phyloP scores from a whole-genome alignment of 2,329 filamentous ascomycete species.

The Zasmidium cellare region DNA sequence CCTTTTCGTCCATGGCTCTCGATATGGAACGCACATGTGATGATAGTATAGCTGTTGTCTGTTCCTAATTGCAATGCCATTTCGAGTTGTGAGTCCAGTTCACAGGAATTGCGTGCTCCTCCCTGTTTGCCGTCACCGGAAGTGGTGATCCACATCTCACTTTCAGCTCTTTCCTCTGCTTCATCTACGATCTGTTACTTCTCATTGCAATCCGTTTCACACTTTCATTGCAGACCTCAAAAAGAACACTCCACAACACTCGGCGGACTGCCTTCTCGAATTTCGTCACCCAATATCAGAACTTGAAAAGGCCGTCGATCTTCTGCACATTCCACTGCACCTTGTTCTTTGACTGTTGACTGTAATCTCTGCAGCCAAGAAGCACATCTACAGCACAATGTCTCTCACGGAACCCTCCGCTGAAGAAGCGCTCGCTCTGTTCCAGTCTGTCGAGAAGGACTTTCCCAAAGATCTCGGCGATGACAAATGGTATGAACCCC shows the following conservation, averaged over 20 bases:
- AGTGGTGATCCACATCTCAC: background rate
- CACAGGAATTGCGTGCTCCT: background rate
- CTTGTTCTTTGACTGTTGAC: too few relatives aligned
- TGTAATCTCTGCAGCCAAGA: too few relatives aligned
- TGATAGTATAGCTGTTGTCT: too few relatives aligned
- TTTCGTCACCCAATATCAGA: background rate
- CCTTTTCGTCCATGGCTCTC: too few relatives aligned
- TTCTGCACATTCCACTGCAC: too few relatives aligned
- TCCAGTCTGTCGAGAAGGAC: constrained; percentile 43
- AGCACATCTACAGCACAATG: constrained; percentile 13
- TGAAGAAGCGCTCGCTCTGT: constrained; percentile 43
- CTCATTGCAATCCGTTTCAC: background rate
- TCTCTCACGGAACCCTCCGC: constrained; percentile 36
- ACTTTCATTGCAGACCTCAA: background rate
- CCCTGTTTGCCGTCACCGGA: background rate
- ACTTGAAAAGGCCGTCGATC: too few relatives aligned
- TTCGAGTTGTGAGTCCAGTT: background rate
- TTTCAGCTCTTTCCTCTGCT: background rate
- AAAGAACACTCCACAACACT: background rate
- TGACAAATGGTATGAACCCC: constrained; percentile 44
- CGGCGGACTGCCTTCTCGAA: background rate
- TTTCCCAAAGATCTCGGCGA: constrained; percentile 46
- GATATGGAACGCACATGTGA: too few relatives aligned
- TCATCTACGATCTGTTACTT: background rate
- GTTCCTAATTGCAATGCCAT: too few relatives aligned